Evolutionary conservation across 1,139 yeast genomes (phyloP).

Genomic region (Geotrichum fermentans): DNA sequence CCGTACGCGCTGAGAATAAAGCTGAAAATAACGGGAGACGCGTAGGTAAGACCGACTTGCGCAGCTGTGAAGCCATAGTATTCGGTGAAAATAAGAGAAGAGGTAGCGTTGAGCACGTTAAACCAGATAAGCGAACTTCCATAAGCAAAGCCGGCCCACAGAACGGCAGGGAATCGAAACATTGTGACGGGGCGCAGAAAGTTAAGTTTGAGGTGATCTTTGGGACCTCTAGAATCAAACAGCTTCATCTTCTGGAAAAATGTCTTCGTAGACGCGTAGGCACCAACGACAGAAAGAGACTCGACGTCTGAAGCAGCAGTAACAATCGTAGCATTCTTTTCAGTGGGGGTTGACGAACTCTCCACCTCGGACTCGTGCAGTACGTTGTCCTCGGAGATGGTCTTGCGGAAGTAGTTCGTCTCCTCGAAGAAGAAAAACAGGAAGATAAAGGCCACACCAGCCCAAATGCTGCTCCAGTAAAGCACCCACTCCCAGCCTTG

Average conservation of each 20-base stretch:
- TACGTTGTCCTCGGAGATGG: slow-evolving; percentile 24
- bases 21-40: slow-evolving; percentile 74
- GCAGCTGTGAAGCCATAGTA: slow-evolving; percentile 66
- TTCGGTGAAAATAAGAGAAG: slow-evolving; percentile 47
- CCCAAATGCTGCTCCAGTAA: slow-evolving; percentile 68
- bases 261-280: slow-evolving; percentile 18
- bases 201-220: slow-evolving; percentile 25
- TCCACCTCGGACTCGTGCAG: slow-evolving; percentile 10
- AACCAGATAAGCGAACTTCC: slow-evolving; percentile 60
- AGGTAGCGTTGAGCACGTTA: slow-evolving; percentile 53
- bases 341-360: not conserved
- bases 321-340: slow-evolving; percentile 13
- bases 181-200: slow-evolving; percentile 28
- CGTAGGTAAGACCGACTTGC: slow-evolving; percentile 75
- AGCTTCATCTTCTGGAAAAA: slow-evolving; percentile 40
- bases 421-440: slow-evolving; percentile 62
- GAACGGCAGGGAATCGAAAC: slow-evolving; percentile 49
- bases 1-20: slow-evolving; percentile 63
- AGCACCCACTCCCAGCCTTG: slow-evolving; percentile 76
- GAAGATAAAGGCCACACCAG: slow-evolving; percentile 53
- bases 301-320: slow-evolving; percentile 18
- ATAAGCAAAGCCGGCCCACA: slow-evolving; percentile 59
- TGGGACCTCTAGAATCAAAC: slow-evolving; percentile 18
- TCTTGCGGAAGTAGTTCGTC: slow-evolving; percentile 58
- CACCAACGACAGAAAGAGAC: slow-evolving; percentile 1